These are phyloP conservation scores for Chytridium lagenaria DNA, from an alignment of 371 early-diverging fungal species.

Conservation along the genomic window DNA sequence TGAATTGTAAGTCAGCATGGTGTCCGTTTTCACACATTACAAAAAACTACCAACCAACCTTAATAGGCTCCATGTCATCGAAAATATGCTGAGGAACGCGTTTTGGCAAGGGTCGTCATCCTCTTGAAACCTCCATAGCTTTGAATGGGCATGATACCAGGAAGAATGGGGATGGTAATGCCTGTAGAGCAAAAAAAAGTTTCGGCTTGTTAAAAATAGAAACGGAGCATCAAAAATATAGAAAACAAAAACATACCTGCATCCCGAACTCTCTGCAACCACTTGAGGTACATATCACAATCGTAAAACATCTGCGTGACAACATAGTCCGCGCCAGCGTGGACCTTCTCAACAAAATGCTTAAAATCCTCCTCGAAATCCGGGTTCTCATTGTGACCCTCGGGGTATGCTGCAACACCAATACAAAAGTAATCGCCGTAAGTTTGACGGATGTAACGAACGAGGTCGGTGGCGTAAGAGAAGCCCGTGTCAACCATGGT, in stretches of 20 bases:
- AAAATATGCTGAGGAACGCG: constrained; percentile 84
- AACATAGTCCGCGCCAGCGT: constrained; percentile 91
- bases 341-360: constrained; percentile 84
- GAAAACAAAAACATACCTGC: constrained; percentile 53
- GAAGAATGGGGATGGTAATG: constrained; percentile 86
- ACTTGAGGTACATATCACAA: constrained; percentile 78
- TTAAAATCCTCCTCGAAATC: constrained; percentile 76
- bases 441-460: constrained; percentile 83
- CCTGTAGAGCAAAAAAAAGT: constrained; percentile 46
- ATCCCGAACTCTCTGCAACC: constrained; percentile 76
- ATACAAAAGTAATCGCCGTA: constrained; percentile 96
- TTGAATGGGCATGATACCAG: constrained; percentile 96
- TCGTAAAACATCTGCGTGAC: constrained; percentile 96
- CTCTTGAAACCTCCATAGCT: constrained; percentile 89
- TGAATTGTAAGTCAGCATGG: background rate
- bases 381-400: constrained; percentile 83
- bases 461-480: constrained; percentile 82
- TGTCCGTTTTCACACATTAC: background rate
- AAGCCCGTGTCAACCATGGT: constrained; percentile 81
- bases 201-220: background rate
- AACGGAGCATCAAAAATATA: background rate
- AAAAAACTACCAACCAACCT: constrained; percentile 41
- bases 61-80: constrained; percentile 89
- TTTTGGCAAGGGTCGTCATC: constrained; percentile 86
- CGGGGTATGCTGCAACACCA: constrained; percentile 91